Percentiles rank a stretch among this genome's conserved stretches.
Conservation (phyloP, 306 rosid genomes). For the Malus domestica region ASM211411v1 NC_041797.1:4436001-4436500, state of each 20-base stretch:
- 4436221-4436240: slow-evolving; percentile 50
- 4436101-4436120: not conserved
- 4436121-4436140: slow-evolving; percentile 19
- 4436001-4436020: slow-evolving; percentile 17
- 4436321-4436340: not conserved
- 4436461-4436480: slow-evolving; percentile 36
- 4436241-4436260: slow-evolving; percentile 42
- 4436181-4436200: slow-evolving; percentile 34
- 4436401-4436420: slow-evolving; percentile 21
- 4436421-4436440: slow-evolving; percentile 27
- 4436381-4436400: slow-evolving; percentile 30
- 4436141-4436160: slow-evolving; percentile 16
- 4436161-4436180: slow-evolving; percentile 10
- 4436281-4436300: slow-evolving; percentile 40
- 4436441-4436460: slow-evolving; percentile 5
- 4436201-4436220: slow-evolving; percentile 22
- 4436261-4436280: slow-evolving; percentile 29
- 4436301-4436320: slow-evolving; percentile 15
- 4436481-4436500: slow-evolving; percentile 21
- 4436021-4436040: slow-evolving; percentile 4
- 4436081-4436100: slow-evolving; percentile 6
- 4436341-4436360: slow-evolving; percentile 1
- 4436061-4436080: slow-evolving; percentile 13
- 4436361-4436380: slow-evolving; percentile 10
- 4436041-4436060: slow-evolving; percentile 9